Evolutionary conservation across 164 flowering plant species (phyloP).

Genomic region (Amborella trichopoda): DNA sequence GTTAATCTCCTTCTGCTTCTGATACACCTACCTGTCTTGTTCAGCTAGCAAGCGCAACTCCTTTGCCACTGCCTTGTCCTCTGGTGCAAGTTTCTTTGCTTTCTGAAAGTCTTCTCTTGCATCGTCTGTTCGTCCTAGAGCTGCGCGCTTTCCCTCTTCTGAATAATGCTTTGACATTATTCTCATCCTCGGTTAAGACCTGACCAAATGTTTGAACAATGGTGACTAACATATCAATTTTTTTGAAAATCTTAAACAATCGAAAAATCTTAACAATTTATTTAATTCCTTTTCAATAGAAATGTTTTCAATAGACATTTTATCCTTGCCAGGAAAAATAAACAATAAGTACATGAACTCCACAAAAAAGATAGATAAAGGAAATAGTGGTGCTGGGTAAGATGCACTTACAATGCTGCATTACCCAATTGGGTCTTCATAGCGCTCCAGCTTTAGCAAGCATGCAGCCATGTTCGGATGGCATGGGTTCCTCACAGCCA

Average conservation of each 20-base stretch:
- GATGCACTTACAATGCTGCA: constrained; percentile 87
- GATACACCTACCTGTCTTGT: constrained; percentile 75
- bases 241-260: too few relatives aligned
- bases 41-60: constrained; percentile 67
- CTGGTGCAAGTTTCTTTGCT: constrained; percentile 75
- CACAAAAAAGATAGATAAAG: too few relatives aligned
- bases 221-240: too few relatives aligned
- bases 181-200: constrained; percentile 84
- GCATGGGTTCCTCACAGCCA: constrained; percentile 95
- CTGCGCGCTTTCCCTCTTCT: constrained; percentile 97
- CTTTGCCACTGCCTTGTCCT: constrained; percentile 66
- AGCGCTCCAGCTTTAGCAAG: constrained; percentile 77
- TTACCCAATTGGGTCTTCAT: constrained; percentile 79
- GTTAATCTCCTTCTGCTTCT: constrained; percentile 87
- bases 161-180: constrained; percentile 80
- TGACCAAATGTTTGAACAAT: too few relatives aligned
- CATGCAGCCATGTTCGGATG: constrained; percentile 95
- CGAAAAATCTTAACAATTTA: too few relatives aligned
- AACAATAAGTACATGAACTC: too few relatives aligned
- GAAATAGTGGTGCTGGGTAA: too few relatives aligned
- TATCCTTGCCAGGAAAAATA: too few relatives aligned
- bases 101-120: constrained; percentile 82
- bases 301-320: too few relatives aligned
- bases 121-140: constrained; percentile 90
- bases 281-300: too few relatives aligned